Conservation (phyloP, 768 basidiomycete genomes). For the Lactarius vividus region DNA sequence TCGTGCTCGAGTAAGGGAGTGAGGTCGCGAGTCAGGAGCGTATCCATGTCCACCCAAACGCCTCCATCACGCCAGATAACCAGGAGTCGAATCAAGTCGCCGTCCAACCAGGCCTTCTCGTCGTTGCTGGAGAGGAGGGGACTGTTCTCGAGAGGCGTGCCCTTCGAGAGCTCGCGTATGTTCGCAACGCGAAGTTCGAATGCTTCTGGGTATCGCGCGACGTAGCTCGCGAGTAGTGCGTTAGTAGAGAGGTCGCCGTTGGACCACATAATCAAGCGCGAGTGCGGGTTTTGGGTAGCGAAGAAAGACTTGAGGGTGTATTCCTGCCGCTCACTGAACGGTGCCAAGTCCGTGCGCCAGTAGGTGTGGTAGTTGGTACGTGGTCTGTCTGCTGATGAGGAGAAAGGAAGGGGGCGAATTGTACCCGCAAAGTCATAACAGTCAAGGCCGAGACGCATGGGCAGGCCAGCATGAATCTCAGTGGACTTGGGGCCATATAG, state of each 20-base stretch:
- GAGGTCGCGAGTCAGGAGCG: slow-evolving; percentile 83
- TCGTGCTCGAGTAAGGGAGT: slow-evolving; percentile 88
- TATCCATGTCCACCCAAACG: slow-evolving; percentile 98
- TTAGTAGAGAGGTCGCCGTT: slow-evolving; percentile 70
- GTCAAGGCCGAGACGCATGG: slow-evolving; percentile 76
- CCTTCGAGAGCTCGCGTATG: slow-evolving; percentile 60
- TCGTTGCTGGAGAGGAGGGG: slow-evolving; percentile 60
- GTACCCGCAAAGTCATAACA: slow-evolving; percentile 94
- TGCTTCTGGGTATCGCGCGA: slow-evolving; percentile 60
- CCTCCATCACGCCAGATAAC: slow-evolving; percentile 90
- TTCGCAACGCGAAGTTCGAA: slow-evolving; percentile 72
- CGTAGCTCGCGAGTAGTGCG: slow-evolving; percentile 57
- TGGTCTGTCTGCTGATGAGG: slow-evolving; percentile 33
- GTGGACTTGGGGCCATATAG: slow-evolving; percentile 63
- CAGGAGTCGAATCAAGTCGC: slow-evolving; percentile 85
- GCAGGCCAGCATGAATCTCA: slow-evolving; percentile 77
- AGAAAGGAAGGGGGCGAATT: slow-evolving; percentile 39
- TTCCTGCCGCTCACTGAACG: slow-evolving; percentile 80
- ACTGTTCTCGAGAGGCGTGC: slow-evolving; percentile 75
- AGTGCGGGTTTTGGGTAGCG: slow-evolving; percentile 73
- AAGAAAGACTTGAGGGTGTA: slow-evolving; percentile 93
- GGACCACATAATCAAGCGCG: slow-evolving; percentile 85
- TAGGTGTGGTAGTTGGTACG: slow-evolving; percentile 84
- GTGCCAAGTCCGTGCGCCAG: slow-evolving; percentile 86
- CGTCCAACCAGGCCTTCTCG: slow-evolving; percentile 89